phyloP scores from a whole-genome alignment of 2,329 filamentous ascomycete species.

The Magnaporthiopsis incrustans region DNA sequence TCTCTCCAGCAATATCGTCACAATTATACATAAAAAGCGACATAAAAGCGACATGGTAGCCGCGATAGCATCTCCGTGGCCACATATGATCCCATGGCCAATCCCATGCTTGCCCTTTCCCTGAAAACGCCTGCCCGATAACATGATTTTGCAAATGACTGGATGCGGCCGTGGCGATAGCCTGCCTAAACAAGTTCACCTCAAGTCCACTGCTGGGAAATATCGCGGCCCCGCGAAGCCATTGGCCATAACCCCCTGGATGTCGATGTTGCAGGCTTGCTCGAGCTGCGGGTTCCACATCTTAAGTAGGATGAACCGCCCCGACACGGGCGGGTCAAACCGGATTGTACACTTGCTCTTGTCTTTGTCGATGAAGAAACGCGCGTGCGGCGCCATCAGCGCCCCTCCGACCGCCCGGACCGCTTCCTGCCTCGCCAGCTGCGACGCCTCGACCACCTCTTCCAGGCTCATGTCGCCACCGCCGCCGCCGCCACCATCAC shows the following conservation, averaged over 20 bases:
- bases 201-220: constrained; percentile 62
- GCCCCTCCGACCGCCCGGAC: constrained; percentile 49
- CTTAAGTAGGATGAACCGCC: constrained; percentile 79
- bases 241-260: constrained; percentile 75
- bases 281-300: constrained; percentile 74
- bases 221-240: constrained; percentile 82
- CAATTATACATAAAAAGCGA: neutral
- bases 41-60: neutral
- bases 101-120: neutral
- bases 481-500: constrained; percentile 7
- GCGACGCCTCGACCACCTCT: constrained; percentile 37
- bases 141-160: neutral
- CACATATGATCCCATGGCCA: neutral
- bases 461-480: constrained; percentile 24
- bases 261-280: constrained; percentile 67
- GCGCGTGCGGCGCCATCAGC: constrained; percentile 64
- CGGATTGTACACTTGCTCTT: constrained; percentile 81
- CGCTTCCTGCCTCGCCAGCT: constrained; percentile 48
- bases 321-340: constrained; percentile 76
- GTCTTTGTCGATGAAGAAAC: constrained; percentile 74
- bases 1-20: neutral
- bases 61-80: neutral
- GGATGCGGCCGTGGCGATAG: neutral
- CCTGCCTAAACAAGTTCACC: constrained; percentile 27
- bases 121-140: neutral